Conservation (phyloP, 2,329 filamentous ascomycete species). For the Chaetomiaceae sp. region DNA sequence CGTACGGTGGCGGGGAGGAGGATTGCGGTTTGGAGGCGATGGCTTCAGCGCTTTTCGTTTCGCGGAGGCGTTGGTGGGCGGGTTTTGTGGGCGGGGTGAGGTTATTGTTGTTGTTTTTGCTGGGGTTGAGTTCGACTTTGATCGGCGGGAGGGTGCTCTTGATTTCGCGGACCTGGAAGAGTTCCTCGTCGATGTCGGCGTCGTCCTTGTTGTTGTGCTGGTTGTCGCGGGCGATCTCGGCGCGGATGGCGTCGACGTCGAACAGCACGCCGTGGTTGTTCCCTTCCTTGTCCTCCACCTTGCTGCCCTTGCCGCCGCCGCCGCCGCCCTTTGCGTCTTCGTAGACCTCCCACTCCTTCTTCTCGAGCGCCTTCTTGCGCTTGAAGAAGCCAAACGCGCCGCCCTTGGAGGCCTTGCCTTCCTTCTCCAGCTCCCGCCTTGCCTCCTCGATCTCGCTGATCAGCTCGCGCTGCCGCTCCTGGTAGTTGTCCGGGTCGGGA, state of each 20-base stretch:
- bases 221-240: conserved; percentile 72
- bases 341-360: conserved; percentile 92
- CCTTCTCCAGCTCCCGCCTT: conserved; percentile 75
- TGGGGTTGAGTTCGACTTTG: conserved; percentile 58
- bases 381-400: conserved; percentile 69
- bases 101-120: conserved; percentile 21
- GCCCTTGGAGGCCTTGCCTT: conserved; percentile 51
- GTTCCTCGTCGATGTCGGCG: conserved; percentile 30
- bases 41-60: conserved; percentile 44
- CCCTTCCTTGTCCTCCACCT: conserved; percentile 45
- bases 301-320: conserved; percentile 28
- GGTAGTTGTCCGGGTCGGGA: conserved; percentile 90
- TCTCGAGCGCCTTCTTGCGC: conserved; percentile 72
- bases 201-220: conserved; percentile 23
- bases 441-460: conserved; percentile 97
- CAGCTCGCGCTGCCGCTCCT: conserved; percentile 79
- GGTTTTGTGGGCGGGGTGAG: conserved; percentile 31
- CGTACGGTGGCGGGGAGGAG: conserved; percentile 24
- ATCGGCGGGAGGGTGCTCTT: conserved; percentile 86
- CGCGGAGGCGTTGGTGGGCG: conserved; percentile 36
- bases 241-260: conserved; percentile 89
- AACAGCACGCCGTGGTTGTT: conserved; percentile 70
- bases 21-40: conserved; percentile 26
- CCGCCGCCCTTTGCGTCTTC: conserved; percentile 54
- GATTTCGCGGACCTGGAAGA: conserved; percentile 68